phyloP scores from a whole-genome alignment of 352 stramenopile genomes.

The Phytophthora podocarpi region DNA sequence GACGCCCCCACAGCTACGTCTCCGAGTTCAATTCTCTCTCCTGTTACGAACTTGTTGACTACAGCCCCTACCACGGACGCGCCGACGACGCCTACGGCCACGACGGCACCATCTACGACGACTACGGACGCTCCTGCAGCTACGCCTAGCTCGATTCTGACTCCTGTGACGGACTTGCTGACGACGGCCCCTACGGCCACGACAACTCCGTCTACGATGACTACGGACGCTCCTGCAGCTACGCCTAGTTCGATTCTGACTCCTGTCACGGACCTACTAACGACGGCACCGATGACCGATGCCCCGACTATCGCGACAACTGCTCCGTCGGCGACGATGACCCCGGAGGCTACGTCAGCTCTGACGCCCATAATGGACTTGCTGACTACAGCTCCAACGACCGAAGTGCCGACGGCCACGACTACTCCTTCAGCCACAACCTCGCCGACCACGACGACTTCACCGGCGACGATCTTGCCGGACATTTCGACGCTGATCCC shows the following conservation, averaged over 20 bases:
- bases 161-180: background rate
- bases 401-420: background rate
- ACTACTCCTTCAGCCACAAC: background rate
- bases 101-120: background rate
- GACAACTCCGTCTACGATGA: background rate
- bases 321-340: constrained; percentile 16
- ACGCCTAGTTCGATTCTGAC: background rate
- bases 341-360: constrained; percentile 5
- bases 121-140: background rate
- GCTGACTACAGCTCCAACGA: constrained; percentile 11
- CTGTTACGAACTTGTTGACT: constrained; percentile 8
- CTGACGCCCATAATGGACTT: constrained; percentile 12
- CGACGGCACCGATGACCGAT: constrained; percentile 3
- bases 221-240: no score
- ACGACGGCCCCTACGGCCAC: background rate
- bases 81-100: no score
- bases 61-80: background rate
- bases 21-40: constrained; percentile 10
- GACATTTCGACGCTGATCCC: constrained; percentile 2
- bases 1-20: constrained; percentile 3
- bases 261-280: constrained; percentile 12
- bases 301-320: constrained; percentile 8
- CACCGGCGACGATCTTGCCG: background rate
- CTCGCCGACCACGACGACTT: background rate
- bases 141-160: no score